phyloP scores from a whole-genome alignment of 805 yeast species.

The Wickerhamiella azyma region DNA sequence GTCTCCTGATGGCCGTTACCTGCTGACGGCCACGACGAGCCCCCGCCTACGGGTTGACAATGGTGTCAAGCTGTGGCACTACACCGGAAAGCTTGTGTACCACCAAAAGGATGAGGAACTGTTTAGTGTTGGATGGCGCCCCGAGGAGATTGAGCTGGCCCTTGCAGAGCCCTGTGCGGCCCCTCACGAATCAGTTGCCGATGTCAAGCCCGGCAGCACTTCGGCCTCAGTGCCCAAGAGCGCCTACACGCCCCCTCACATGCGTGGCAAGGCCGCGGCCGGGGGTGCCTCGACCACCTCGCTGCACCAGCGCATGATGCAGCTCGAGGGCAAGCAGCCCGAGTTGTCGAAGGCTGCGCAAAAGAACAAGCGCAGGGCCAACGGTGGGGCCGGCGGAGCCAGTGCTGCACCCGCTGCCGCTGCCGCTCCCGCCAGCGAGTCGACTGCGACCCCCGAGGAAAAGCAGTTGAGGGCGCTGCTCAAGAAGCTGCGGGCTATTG shows the following conservation, averaged over 20 bases:
- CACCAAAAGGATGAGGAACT: conserved; percentile 72
- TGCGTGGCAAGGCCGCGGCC: conserved; percentile 37
- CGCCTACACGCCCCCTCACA: conserved; percentile 96
- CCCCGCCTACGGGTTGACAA: conserved; percentile 96
- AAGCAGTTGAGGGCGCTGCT: conserved; percentile 81
- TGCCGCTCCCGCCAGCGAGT: conserved; percentile 40
- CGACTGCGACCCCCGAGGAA: conserved; percentile 48
- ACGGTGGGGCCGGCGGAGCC: conserved; percentile 12
- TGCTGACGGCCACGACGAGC: conserved; percentile 90
- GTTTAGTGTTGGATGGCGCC: conserved; percentile 73
- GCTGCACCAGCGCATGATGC: conserved; percentile 17
- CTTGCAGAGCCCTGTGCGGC: conserved; percentile 36
- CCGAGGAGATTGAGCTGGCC: conserved; percentile 43
- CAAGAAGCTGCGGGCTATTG: conserved; percentile 93
- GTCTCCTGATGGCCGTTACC: conserved; percentile 93
- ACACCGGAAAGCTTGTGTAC: conserved; percentile 66
- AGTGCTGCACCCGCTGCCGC: conserved; percentile 17
- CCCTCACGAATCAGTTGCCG: conserved; percentile 60
- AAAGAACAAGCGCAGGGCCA: conserved; percentile 39
- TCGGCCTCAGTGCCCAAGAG: conserved; percentile 53
- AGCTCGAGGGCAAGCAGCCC: conserved; percentile 23
- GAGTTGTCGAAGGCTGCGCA: conserved; percentile 51
- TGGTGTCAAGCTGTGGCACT: conserved; percentile 89
- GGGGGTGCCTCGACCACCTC: conserved; percentile 22
- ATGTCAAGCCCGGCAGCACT: conserved; percentile 26